Conservation (phyloP, 2,329 filamentous ascomycete genomes). For the Lasiodiplodia citricola region DNA sequence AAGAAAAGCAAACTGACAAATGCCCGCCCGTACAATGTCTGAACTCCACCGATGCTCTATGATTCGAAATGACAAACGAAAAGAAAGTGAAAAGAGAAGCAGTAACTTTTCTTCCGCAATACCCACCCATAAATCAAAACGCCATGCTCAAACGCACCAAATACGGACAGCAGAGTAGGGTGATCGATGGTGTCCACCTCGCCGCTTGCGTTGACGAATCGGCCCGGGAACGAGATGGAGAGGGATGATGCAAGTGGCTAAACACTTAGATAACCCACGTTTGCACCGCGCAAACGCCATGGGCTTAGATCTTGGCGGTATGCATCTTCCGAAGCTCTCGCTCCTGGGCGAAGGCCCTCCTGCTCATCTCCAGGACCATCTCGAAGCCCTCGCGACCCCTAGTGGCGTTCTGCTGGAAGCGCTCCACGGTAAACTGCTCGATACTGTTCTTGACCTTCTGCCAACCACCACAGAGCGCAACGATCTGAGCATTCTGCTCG, state of each 20-base stretch:
- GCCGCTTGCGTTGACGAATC: background rate
- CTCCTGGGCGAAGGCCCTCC: slow-evolving; percentile 90
- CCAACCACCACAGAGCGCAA: slow-evolving; percentile 94
- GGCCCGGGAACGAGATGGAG: slow-evolving; percentile 1
- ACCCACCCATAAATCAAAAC: background rate
- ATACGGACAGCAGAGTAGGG: background rate
- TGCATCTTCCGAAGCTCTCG: slow-evolving; percentile 62
- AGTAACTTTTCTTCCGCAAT: slow-evolving; percentile 18
- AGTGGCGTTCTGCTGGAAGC: slow-evolving; percentile 89
- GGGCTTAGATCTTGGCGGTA: slow-evolving; percentile 38
- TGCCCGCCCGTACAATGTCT: background rate
- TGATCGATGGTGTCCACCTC: background rate
- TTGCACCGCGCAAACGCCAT: background rate
- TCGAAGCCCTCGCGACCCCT: slow-evolving; percentile 96
- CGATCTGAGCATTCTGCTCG: slow-evolving; percentile 88
- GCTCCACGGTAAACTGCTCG: slow-evolving; percentile 85
- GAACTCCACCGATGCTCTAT: slow-evolving; percentile 20
- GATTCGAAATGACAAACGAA: background rate
- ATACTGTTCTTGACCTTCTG: slow-evolving; percentile 96
- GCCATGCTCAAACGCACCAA: slow-evolving; percentile 20
- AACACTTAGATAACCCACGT: background rate
- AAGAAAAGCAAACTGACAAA: background rate
- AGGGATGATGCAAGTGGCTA: slow-evolving; percentile 14
- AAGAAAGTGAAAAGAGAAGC: background rate
- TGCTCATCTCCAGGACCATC: slow-evolving; percentile 89